Evolutionary conservation across 75 land plant genomes (phyloP).

Genomic region (Azolla pinnata): DNA sequence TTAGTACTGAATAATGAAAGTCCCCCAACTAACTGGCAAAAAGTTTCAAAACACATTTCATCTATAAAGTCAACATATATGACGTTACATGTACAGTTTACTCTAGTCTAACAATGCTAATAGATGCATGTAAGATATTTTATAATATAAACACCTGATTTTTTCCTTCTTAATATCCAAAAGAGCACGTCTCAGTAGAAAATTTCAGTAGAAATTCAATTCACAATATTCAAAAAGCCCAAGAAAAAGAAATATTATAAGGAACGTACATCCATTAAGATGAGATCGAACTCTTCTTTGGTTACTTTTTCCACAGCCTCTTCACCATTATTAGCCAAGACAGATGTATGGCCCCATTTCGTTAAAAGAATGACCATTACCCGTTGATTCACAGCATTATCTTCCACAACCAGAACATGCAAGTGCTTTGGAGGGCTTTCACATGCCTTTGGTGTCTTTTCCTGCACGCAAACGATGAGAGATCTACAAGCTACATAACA

Average conservation of each 20-base stretch:
- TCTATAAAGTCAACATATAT: too few relatives aligned
- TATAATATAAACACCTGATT: too few relatives aligned
- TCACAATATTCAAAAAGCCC: background rate
- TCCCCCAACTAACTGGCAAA: too few relatives aligned
- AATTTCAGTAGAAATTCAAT: too few relatives aligned
- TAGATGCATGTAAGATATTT: too few relatives aligned
- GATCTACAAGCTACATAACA: background rate
- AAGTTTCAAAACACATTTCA: too few relatives aligned
- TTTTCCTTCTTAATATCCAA: too few relatives aligned
- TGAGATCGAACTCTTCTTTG: constrained; percentile 25
- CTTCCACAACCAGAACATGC: constrained; percentile 29
- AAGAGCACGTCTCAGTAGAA: too few relatives aligned
- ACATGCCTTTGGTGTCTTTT: constrained; percentile 5
- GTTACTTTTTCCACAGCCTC: constrained; percentile 25
- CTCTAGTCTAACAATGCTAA: too few relatives aligned
- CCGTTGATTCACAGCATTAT: constrained; percentile 33
- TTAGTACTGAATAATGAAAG: too few relatives aligned
- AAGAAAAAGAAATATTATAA: constrained; percentile 1
- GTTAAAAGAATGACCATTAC: constrained; percentile 23
- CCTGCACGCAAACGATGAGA: constrained; percentile 4
- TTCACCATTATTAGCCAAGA: constrained; percentile 23
- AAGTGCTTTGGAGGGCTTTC: constrained; percentile 12
- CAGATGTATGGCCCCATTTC: constrained; percentile 28
- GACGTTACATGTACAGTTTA: too few relatives aligned
- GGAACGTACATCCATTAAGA: constrained; percentile 31